Base-by-base conservation (phyloP, 306 rosid genomes). In the Vicia villosa region DNA sequence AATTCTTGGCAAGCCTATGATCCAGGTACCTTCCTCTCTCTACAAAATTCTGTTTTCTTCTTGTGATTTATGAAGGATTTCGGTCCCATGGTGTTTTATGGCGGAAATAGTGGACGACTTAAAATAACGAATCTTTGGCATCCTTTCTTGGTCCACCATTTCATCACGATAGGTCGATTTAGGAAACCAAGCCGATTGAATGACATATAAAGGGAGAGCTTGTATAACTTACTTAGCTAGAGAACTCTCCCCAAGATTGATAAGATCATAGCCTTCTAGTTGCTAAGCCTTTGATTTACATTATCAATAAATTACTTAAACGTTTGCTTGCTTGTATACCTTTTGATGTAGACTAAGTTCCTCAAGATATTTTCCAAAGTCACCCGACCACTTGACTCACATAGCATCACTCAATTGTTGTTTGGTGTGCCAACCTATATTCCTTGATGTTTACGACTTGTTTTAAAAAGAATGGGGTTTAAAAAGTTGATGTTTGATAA, bases 1-100 rank as follows among this genome's bases (percentile, higher is more conserved):
- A 24, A 94, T 94, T 75, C 98, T 94, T 50, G 98, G 98, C 37
- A 94, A 90, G 79, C 96, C 98, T 72, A 94, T 94, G 97, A 94
- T 94, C 77, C 98, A 94, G 98, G 96, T 90, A 0, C 55, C 50
- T 36, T 26, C 16, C 34, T 17, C 11, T 49, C 19, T 19, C 6
- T 34, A 5, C 22, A 10, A 7, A 52, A 49, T 26, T 16, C 45
- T 2, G 11, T 14, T 70, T 54, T 17, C 41, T 17, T 49, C 19
- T 28, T 5, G 6, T 14, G 6, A 36, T 43, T 24, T 24, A 4
- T 24, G 28, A 24, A 24, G 28, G 28, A 24, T 24, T 24, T 24
- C 28, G 28, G 28, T 24, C 2, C 28, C 28, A 24, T 24, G 28
- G 28, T 24, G 28, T 24, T 24, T 24, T 24, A 22, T 22, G 28